Conservation (phyloP, 2,329 filamentous ascomycete genomes). For the Aphanocladium album region DNA sequence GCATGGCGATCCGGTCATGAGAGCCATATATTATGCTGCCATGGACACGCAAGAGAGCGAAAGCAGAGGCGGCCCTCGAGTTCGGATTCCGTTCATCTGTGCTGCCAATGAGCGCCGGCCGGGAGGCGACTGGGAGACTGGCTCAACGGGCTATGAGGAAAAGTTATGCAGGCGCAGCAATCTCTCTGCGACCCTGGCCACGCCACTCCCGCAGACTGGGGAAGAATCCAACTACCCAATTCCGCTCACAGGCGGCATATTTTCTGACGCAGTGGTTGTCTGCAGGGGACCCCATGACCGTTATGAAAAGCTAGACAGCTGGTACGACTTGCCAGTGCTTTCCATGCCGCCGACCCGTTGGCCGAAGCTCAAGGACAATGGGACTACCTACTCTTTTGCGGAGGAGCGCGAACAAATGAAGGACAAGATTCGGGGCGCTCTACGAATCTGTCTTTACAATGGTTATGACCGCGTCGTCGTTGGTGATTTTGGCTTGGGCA, state of each 20-base stretch:
- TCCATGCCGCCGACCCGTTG: constrained; percentile 67
- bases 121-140: constrained; percentile 75
- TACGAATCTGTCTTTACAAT: constrained; percentile 63
- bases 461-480: constrained; percentile 54
- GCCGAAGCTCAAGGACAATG: constrained; percentile 65
- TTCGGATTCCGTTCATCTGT: constrained; percentile 61
- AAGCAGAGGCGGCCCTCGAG: constrained; percentile 26
- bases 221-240: constrained; percentile 62
- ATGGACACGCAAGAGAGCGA: constrained; percentile 34
- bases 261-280: constrained; percentile 66
- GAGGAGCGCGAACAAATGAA: constrained; percentile 67
- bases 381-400: constrained; percentile 65
- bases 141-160: constrained; percentile 50
- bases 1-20: constrained; percentile 54
- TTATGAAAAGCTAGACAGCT: constrained; percentile 53
- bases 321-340: constrained; percentile 62
- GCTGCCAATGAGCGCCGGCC: constrained; percentile 71
- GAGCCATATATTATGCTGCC: constrained; percentile 52
- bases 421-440: constrained; percentile 66
- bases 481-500: constrained; percentile 61
- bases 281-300: constrained; percentile 65
- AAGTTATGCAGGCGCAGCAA: constrained; percentile 71
- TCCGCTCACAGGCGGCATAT: constrained; percentile 62
- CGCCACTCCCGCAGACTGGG: constrained; percentile 47
- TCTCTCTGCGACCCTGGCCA: constrained; percentile 62